A percentile compares a stretch with the other conserved stretches of the same genome.
phyloP scores from a whole-genome alignment of 2,329 filamentous ascomycete species.

The Hirsutella rhossiliensis region DNA sequence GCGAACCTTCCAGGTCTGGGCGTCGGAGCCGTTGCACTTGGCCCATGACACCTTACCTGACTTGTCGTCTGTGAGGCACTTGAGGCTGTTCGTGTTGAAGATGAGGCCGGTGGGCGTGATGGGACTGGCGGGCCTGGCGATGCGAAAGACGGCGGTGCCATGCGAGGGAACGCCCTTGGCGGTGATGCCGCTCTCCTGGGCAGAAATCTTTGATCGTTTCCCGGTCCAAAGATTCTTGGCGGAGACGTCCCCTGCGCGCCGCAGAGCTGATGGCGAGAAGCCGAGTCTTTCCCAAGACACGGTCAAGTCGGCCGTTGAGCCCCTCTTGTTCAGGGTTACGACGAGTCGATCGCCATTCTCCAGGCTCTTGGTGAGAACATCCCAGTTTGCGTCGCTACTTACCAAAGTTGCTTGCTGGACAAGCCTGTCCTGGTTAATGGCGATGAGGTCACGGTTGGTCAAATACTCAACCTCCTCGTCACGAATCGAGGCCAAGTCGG shows the following conservation, averaged over 20 bases:
- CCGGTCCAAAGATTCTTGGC: slow-evolving; percentile 33
- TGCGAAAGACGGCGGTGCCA: slow-evolving; percentile 28
- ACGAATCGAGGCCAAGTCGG: slow-evolving; percentile 23
- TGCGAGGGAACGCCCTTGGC: slow-evolving; percentile 20
- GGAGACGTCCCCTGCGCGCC: slow-evolving; percentile 12
- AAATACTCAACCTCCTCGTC: slow-evolving; percentile 22
- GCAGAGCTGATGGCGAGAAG: slow-evolving; percentile 14
- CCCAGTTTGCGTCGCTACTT: slow-evolving; percentile 27
- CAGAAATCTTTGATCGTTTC: slow-evolving; percentile 9
- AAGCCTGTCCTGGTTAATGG: slow-evolving; percentile 27
- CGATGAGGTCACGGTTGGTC: slow-evolving; percentile 27
- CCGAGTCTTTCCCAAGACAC: slow-evolving; percentile 24
- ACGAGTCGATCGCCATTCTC: slow-evolving; percentile 33
- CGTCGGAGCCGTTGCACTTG: slow-evolving; percentile 23
- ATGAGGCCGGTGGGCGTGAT: slow-evolving; percentile 32
- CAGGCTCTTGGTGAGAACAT: slow-evolving; percentile 32
- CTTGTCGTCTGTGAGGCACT: slow-evolving; percentile 24
- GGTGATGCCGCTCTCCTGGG: slow-evolving; percentile 8
- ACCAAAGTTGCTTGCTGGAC: slow-evolving; percentile 34
- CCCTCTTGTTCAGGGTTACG: slow-evolving; percentile 32
- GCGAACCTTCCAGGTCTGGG: slow-evolving; percentile 29
- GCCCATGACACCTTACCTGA: slow-evolving; percentile 17
- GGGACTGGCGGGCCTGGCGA: slow-evolving; percentile 18
- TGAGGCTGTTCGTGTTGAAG: slow-evolving; percentile 33
- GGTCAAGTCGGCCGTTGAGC: slow-evolving; percentile 12